A percentile compares a stretch with the other conserved stretches of the same genome.
phyloP scores from a whole-genome alignment of 805 yeast genomes.

The Teunomyces cretensis region DNA sequence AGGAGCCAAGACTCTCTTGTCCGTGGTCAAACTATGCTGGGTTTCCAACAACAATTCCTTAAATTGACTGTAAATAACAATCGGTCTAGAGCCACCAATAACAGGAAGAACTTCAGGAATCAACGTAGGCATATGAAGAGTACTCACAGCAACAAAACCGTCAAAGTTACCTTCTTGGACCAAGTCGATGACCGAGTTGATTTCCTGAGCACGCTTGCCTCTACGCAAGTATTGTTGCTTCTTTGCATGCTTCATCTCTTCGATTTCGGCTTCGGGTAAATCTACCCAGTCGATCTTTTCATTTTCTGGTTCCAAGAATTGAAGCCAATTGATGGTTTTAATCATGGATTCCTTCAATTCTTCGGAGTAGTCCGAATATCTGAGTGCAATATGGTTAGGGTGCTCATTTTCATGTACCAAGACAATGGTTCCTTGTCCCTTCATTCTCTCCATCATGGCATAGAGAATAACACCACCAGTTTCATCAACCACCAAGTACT shows the following conservation, averaged over 20 bases:
- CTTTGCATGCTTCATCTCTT: slow-evolving; percentile 56
- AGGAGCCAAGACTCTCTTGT: slow-evolving; percentile 77
- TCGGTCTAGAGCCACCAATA: slow-evolving; percentile 82
- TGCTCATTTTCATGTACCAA: slow-evolving; percentile 92
- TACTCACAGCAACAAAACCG: slow-evolving; percentile 70
- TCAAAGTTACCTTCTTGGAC: slow-evolving; percentile 62
- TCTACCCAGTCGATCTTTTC: slow-evolving; percentile 49
- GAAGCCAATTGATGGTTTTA: slow-evolving; percentile 72
- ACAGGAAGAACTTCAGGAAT: slow-evolving; percentile 61
- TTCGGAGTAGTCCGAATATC: slow-evolving; percentile 62
- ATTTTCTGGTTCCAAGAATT: slow-evolving; percentile 75
- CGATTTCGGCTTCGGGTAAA: slow-evolving; percentile 51
- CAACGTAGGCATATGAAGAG: slow-evolving; percentile 66
- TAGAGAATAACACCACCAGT: slow-evolving; percentile 90
- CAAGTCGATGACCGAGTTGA: slow-evolving; percentile 49
- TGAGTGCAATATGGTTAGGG: slow-evolving; percentile 71
- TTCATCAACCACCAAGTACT: slow-evolving; percentile 84
- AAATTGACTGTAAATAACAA: slow-evolving; percentile 77
- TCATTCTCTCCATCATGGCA: slow-evolving; percentile 88
- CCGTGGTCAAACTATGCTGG: slow-evolving; percentile 64
- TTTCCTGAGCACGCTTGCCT: slow-evolving; percentile 53
- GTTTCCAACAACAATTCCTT: slow-evolving; percentile 78
- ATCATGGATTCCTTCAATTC: slow-evolving; percentile 54
- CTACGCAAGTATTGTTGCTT: slow-evolving; percentile 68
- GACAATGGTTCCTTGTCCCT: slow-evolving; percentile 67